Evolutionary conservation across 2,329 filamentous ascomycete genomes (phyloP), one percentile per base, ranked within the genome.

Genomic region (Tolypocladium endophyticum): DNA sequence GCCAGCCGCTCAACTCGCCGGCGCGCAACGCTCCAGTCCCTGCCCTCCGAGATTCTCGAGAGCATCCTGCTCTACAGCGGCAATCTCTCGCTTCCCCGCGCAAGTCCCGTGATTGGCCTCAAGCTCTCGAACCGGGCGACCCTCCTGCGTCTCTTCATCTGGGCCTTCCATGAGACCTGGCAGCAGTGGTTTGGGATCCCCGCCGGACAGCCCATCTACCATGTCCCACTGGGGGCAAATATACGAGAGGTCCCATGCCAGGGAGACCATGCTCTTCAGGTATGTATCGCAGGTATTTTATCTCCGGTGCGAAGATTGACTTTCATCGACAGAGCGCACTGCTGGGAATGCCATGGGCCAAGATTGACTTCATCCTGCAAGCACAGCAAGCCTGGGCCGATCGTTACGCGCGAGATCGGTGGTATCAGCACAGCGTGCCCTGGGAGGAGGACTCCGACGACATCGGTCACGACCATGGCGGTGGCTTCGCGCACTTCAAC

Each of bases 11-110:
- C 66, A 18, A 59, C 63, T 16, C 68, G 68, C 28, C 64, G 59
- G 33, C 68, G 69, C 20, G 58, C 65, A 4, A 66, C 54, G 14
- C 64, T 76, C 28, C 69, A 74, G 56, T 65, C 65, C 36, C 69
- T 85, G 11, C 82, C 82, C 0, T 66, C 76, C 8, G 82, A 85
- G 67, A 71, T 85, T 30, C 73, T 85, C 16, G 80, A 84, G 65
- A 72, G 62, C 38, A 82, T 85, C 55, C 77, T 83, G 59, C 68
- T 80, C 62, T 69, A 78, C 58, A 82, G 80, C 56, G 67, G 70
- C 61, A 83, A 81, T 62, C 62, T 80, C 55, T 73, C 77, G 57
- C 71, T 85, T 0, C 74, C 80, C 0, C 73, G 71, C 6, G 72
- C 76, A 56, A 79, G 74, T 57, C 75, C 68, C 14, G 68, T 73